Evolutionary conservation across 805 yeast genomes (phyloP).

Genomic region (Hanseniaspora pseudoguilliermondii): DNA sequence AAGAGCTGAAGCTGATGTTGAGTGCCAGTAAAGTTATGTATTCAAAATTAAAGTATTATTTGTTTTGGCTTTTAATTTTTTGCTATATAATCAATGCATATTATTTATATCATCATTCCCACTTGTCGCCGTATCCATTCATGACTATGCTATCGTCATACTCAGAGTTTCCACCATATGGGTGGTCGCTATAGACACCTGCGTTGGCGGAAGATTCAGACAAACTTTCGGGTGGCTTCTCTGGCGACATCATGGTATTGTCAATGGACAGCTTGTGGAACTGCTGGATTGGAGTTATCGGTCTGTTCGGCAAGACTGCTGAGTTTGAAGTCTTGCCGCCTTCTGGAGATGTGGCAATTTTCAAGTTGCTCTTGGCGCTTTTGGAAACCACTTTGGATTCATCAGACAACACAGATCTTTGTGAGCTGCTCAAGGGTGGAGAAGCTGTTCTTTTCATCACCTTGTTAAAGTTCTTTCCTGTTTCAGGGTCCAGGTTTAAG

Average conservation of each 20-base stretch:
- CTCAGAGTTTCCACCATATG: conserved; percentile 10
- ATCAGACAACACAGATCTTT: conserved; percentile 7
- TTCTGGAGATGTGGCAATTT: neutral
- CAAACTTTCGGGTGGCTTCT: neutral
- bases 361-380: neutral
- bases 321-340: neutral
- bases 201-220: neutral
- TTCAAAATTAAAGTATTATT: too few species aligned
- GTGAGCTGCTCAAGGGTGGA: neutral
- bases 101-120: neutral
- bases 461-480: neutral
- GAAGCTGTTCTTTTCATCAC: neutral
- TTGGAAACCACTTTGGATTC: neutral
- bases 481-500: conserved; percentile 17
- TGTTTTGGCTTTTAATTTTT: neutral
- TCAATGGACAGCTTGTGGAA: neutral
- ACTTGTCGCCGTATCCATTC: conserved; percentile 4
- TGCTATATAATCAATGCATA: neutral
- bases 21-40: neutral
- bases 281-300: conserved; percentile 6
- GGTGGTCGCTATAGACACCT: conserved; percentile 4
- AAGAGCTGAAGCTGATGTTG: conserved; percentile 4
- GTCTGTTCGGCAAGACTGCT: neutral
- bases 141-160: conserved; percentile 7
- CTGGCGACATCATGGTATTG: neutral